phyloP scores from a whole-genome alignment of 2,329 filamentous ascomycete species.

The Verticillium nubilum region DNA sequence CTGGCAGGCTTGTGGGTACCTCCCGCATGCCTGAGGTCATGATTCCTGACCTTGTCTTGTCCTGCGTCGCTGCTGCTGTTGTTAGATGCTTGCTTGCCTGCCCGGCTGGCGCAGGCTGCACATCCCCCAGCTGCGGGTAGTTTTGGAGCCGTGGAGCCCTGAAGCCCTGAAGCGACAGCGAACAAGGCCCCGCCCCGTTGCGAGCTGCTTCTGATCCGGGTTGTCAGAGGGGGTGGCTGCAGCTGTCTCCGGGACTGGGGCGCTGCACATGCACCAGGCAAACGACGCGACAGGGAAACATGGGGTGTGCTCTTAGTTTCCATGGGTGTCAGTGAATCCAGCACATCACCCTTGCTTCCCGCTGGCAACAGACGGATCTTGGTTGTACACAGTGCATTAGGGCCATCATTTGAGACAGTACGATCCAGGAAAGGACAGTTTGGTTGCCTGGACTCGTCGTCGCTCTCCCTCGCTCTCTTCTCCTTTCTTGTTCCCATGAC shows the following conservation, averaged over 20 bases:
- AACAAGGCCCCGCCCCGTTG: neutral
- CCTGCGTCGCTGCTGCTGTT: neutral
- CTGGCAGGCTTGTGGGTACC: neutral
- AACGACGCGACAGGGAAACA: neutral
- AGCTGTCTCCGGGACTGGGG: neutral
- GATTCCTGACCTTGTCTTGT: neutral
- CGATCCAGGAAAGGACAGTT: neutral
- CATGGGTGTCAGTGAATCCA: neutral
- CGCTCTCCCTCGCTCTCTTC: neutral
- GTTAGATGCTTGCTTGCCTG: neutral
- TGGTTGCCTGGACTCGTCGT: neutral
- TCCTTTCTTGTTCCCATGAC: neutral
- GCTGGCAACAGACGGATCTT: neutral
- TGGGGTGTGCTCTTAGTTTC: neutral
- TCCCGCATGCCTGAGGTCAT: neutral
- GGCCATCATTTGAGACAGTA: neutral
- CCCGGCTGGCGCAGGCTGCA: neutral
- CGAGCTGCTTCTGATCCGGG: neutral
- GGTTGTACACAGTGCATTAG: neutral
- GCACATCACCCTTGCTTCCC: neutral
- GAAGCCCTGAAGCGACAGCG: neutral
- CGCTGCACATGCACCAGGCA: neutral
- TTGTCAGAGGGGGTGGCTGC: neutral
- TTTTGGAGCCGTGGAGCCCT: neutral
- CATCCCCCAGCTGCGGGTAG: neutral